Conservation (phyloP, 2,329 filamentous ascomycete species). For the Mariannaea elegans region DNA sequence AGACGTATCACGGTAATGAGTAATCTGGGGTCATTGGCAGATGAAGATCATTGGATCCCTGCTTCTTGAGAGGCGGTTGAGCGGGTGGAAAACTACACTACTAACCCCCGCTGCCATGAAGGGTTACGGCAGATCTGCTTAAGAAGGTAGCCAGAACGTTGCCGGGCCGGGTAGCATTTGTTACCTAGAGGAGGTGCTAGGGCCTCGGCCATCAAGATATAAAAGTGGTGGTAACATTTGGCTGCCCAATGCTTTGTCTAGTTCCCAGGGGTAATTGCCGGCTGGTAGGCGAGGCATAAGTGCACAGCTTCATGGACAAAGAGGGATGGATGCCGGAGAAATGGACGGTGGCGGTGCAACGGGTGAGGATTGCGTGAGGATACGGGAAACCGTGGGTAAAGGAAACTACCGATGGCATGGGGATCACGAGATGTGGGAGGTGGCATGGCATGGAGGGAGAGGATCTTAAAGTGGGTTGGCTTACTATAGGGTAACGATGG, state of each 20-base stretch:
- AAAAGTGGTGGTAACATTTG: conserved; percentile 2
- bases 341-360: conserved; percentile 11
- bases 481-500: neutral
- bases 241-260: conserved; percentile 6
- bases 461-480: conserved; percentile 2
- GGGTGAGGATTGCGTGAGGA: conserved; percentile 17
- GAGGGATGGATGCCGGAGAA: conserved; percentile 19
- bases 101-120: neutral
- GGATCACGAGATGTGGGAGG: conserved; percentile 18
- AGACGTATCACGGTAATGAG: neutral
- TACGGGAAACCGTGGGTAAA: neutral
- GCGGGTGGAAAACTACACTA: neutral
- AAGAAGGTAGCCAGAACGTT: neutral
- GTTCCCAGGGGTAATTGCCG: neutral
- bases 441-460: conserved; percentile 7
- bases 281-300: conserved; percentile 10
- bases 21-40: neutral
- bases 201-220: neutral
- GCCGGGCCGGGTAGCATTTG: conserved; percentile 12
- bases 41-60: conserved; percentile 2
- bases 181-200: neutral
- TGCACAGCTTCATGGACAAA: conserved; percentile 12
- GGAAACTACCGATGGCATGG: conserved; percentile 13
- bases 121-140: neutral
- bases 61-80: neutral